These are phyloP conservation scores for Beta lomatogona DNA, from an alignment of 179 eudicot genomes.

Conservation along the genomic window DNA sequence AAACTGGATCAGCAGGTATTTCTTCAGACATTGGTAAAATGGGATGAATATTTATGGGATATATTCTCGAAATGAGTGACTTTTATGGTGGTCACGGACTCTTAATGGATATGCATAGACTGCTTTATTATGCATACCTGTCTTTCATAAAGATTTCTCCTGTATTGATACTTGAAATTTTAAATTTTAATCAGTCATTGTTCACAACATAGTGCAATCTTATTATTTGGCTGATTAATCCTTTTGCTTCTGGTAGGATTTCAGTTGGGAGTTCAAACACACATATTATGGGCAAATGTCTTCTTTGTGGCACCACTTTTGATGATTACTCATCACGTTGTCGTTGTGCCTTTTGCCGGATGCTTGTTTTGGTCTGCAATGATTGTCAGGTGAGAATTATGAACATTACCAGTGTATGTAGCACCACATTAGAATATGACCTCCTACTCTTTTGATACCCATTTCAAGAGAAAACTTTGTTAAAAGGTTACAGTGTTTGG, in stretches of 20 bases:
- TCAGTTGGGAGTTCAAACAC: slow-evolving; percentile 76
- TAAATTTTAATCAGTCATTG: background rate
- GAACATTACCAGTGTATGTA: background rate
- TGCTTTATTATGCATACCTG: background rate
- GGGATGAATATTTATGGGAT: no score
- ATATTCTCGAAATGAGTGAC: no score
- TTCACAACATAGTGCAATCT: background rate
- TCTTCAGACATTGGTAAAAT: no score
- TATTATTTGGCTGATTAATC: slow-evolving; percentile 2
- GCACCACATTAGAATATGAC: no score
- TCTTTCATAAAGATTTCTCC: background rate
- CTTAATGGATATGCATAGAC: no score
- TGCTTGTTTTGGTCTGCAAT: slow-evolving; percentile 92
- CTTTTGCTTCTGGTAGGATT: slow-evolving; percentile 54
- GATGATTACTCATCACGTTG: slow-evolving; percentile 89
- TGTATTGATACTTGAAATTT: background rate
- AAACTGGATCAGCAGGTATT: no score
- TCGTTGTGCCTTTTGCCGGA: slow-evolving; percentile 86
- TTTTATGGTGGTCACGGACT: no score
- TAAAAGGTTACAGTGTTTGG: background rate
- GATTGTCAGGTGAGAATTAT: slow-evolving; percentile 8
- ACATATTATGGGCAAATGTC: slow-evolving; percentile 68
- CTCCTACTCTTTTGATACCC: background rate
- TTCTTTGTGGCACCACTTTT: slow-evolving; percentile 60
- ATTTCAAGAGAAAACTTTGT: background rate